phyloP scores from a whole-genome alignment of 257 asterid genomes.

The Sherardia arvensis region DNA sequence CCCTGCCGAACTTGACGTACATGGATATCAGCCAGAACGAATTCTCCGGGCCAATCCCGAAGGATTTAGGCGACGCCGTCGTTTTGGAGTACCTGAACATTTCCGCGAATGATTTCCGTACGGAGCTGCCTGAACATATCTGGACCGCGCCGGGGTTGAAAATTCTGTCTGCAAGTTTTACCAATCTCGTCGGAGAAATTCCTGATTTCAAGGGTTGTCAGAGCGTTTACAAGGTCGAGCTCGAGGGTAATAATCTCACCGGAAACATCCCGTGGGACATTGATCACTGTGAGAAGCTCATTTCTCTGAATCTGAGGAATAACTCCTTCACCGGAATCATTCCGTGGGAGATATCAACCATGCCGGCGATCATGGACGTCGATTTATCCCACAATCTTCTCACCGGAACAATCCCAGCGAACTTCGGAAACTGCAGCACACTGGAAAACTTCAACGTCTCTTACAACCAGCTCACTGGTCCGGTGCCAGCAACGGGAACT shows the following conservation, averaged over 20 bases:
- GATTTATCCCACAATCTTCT: conserved; percentile 70
- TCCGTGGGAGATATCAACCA: conserved; percentile 86
- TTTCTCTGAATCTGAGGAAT: conserved; percentile 38
- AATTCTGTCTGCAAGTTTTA: conserved; percentile 46
- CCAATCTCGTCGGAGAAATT: conserved; percentile 41
- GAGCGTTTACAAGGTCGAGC: conserved; percentile 50
- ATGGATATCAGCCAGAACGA: conserved; percentile 59
- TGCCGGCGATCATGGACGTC: conserved; percentile 60
- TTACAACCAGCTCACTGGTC: conserved; percentile 78
- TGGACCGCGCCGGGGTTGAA: conserved; percentile 68
- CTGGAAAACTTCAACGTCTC: conserved; percentile 81
- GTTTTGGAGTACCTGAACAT: conserved; percentile 47
- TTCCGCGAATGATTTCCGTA: conserved; percentile 47
- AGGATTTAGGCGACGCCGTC: conserved; percentile 54
- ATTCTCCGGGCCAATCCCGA: conserved; percentile 58
- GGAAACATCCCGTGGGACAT: conserved; percentile 84
- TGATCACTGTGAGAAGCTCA: conserved; percentile 69
- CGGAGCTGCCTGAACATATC: conserved; percentile 47
- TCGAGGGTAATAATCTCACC: conserved; percentile 57
- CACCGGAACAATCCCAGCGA: conserved; percentile 69
- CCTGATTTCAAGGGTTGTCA: conserved; percentile 71
- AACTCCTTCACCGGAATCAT: conserved; percentile 72
- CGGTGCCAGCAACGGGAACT: conserved; percentile 60
- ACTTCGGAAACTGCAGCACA: conserved; percentile 63
- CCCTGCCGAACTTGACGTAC: conserved; percentile 51